Evolutionary conservation across 192 early-diverging fungal species (phyloP), one percentile per base, ranked within the genome.

Genomic region (Coemansia sp.): DNA sequence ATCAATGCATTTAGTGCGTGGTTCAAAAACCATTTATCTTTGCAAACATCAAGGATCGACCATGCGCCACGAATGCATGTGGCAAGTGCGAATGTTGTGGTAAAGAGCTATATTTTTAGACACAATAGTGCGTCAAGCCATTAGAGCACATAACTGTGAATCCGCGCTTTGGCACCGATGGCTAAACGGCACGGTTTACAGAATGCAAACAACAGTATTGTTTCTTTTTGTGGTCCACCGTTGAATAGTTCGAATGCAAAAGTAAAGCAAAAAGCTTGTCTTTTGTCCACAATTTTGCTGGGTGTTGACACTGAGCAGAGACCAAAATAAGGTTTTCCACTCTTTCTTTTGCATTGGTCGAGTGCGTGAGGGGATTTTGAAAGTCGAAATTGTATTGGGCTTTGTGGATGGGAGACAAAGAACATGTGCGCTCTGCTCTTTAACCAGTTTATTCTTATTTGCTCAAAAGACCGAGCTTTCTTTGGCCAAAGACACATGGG

Each of bases 91-190:
- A 47, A 47, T 47, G 15, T 5, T 12, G 4, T 12, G 43, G n/a
- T 0, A n/a, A n/a, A 47, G 5, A 10, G 4, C 5, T 0, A 3
- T 2, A 3, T 17, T 17, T 17, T 17, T 47, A 12, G n/a, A 47
- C 12, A 47, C 43, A 47, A 47, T 47, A 17, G 43, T 15, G 43
- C 43, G 43, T 17, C 12, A 47, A 47, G 43, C 43, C 43, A 47
- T 47, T 47, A 47, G n/a, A 47, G 43, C n/a, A 47, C 15, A 47
- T 12, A 47, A n/a, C 43, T 47, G 43, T 17, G 43, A 47, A 47
- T 47, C 14, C 15, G n/a, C 43, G 32, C 32, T 35, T 35, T 35
- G 32, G 32, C 32, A 35, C 32, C 32, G 32, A 35, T 35, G 32
- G 32, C 32, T 35, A 35, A 35, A 35, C 32, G 32, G 32, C 32